Percentiles rank a stretch among this genome's conserved stretches.
Evolutionary conservation across 2,329 filamentous ascomycete genomes (phyloP).

Genomic region (Botrytis paeoniae): DNA sequence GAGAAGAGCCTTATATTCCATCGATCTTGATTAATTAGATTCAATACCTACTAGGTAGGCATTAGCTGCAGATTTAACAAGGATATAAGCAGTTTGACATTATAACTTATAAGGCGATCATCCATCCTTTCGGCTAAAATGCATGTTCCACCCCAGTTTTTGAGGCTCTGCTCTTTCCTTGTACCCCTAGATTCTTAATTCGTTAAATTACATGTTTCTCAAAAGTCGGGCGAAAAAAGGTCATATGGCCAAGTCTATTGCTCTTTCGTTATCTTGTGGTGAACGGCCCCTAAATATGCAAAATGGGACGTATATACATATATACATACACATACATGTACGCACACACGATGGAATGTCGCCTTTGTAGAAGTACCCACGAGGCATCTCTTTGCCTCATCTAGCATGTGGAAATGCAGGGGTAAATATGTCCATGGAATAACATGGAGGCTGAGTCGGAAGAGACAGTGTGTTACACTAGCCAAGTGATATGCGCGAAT

Average conservation of each 20-base stretch:
- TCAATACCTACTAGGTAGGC: neutral
- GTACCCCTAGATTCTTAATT: neutral
- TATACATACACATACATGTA: neutral
- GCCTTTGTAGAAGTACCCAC: neutral
- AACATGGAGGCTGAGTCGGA: neutral
- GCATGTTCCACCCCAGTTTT: neutral
- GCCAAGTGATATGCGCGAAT: neutral
- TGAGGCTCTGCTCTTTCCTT: neutral
- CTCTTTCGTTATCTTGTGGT: neutral
- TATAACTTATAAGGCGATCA: neutral
- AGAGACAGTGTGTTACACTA: neutral
- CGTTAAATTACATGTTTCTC: neutral
- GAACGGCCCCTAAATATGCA: neutral
- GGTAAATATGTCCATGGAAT: neutral
- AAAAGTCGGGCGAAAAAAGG: neutral
- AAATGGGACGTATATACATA: neutral
- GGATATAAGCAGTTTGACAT: neutral
- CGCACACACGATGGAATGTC: neutral
- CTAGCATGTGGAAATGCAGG: neutral
- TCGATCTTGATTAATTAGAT: neutral
- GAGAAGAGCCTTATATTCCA: neutral
- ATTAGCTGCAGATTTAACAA: conserved; percentile 2
- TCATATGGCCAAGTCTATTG: neutral
- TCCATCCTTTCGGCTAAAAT: neutral
- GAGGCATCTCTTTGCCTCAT: conserved; percentile 7